Conservation (phyloP, 2,329 filamentous ascomycete species). For the Penicillium polonicum region DNA sequence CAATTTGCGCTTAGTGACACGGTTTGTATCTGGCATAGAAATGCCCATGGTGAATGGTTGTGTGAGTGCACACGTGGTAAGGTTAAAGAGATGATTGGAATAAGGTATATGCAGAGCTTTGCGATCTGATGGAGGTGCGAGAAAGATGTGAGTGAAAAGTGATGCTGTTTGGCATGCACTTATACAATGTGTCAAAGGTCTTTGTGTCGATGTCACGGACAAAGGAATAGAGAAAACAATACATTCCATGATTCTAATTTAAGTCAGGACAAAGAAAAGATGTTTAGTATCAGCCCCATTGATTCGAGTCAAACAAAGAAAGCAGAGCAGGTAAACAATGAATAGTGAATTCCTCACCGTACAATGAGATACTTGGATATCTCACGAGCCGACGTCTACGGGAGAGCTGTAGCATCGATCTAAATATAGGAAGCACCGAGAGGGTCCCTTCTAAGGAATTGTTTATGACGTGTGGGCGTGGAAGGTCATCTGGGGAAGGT, state of each 20-base stretch:
- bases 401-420: background rate
- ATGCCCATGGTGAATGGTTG: background rate
- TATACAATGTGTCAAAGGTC: slow-evolving; percentile 6
- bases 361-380: background rate
- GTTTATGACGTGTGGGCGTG: slow-evolving; percentile 17
- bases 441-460: background rate
- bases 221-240: background rate
- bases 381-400: background rate
- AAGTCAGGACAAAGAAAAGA: background rate
- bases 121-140: background rate
- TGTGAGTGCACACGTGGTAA: background rate
- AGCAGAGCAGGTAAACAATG: background rate
- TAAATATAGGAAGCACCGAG: background rate
- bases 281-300: background rate
- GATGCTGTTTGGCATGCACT: background rate
- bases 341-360: background rate
- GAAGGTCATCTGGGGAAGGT: slow-evolving; percentile 19
- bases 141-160: background rate
- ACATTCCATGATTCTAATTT: background rate
- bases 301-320: background rate
- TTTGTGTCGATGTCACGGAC: background rate
- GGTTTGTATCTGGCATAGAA: background rate
- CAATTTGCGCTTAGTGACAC: background rate
- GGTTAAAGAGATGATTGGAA: background rate
- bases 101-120: background rate